These are phyloP conservation scores for Gaertneriomyces sp. DNA, from an alignment of 192 early-diverging fungal species.

Conservation along the genomic window DNA sequence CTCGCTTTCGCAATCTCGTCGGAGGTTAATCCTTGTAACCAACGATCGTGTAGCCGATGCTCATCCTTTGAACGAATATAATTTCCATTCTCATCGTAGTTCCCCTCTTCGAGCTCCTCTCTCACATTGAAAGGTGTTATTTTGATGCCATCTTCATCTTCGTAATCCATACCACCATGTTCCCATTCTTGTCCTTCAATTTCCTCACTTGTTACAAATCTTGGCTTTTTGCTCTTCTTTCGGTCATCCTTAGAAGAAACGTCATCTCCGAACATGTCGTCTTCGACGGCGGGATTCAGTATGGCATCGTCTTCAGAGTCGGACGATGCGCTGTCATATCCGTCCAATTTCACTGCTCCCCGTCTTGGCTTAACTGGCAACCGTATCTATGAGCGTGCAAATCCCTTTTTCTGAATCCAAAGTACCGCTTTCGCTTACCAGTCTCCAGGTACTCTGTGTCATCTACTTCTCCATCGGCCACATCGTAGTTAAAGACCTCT, in stretches of 20 bases:
- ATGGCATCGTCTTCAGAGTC: conserved; percentile 19
- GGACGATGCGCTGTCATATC: conserved; percentile 34
- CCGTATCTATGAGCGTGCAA: not conserved
- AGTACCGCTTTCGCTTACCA: conserved; percentile 10
- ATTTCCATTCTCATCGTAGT: conserved; percentile 50
- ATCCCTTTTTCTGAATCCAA: conserved; percentile 10
- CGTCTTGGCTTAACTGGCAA: conserved; percentile 12
- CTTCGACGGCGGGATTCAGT: conserved; percentile 18
- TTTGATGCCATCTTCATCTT: conserved; percentile 30
- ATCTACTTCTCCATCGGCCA: conserved; percentile 22
- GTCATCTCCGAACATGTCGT: conserved; percentile 44
- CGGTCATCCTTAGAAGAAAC: not conserved
- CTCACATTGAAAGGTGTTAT: conserved; percentile 60
- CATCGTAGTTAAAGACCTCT: not conserved
- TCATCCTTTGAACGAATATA: conserved; percentile 53
- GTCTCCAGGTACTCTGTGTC: conserved; percentile 35
- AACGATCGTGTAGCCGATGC: conserved; percentile 48
- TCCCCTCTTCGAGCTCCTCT: conserved; percentile 55
- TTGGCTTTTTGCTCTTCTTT: conserved; percentile 6
- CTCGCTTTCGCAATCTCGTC: conserved; percentile 46
- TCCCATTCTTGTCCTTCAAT: conserved; percentile 30
- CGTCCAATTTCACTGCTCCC: conserved; percentile 31
- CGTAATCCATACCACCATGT: conserved; percentile 20
- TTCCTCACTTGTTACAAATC: conserved; percentile 7
- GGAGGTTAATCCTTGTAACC: conserved; percentile 50